Percentiles rank a stretch among this genome's conserved stretches.
phyloP scores from a whole-genome alignment of 2,329 filamentous ascomycete species.

The Colletotrichum truncatum region DNA sequence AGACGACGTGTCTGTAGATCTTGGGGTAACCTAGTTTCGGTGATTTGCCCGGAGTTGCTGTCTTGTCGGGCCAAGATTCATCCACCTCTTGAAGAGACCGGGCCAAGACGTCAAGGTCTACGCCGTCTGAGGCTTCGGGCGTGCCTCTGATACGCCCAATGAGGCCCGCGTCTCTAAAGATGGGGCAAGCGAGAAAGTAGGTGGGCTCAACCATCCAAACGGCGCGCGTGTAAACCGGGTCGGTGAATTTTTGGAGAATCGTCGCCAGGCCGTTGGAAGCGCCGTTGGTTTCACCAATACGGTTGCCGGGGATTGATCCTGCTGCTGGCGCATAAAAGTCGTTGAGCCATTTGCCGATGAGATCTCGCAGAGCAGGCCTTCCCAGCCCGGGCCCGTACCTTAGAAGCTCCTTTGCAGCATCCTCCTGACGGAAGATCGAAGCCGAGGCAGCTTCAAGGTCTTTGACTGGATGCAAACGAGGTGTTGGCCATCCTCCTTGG shows the following conservation, averaged over 20 bases:
- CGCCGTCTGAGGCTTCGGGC: slow-evolving; percentile 79
- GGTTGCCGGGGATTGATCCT: slow-evolving; percentile 50
- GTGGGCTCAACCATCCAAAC: slow-evolving; percentile 85
- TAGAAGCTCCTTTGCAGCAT: not conserved
- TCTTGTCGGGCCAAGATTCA: not conserved
- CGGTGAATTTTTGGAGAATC: slow-evolving; percentile 81
- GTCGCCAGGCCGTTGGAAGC: slow-evolving; percentile 84
- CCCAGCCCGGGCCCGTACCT: not conserved
- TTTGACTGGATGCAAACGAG: not conserved
- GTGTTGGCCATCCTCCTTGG: not conserved
- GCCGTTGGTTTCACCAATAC: slow-evolving; percentile 85
- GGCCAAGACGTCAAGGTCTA: slow-evolving; percentile 72
- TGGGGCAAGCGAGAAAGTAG: slow-evolving; percentile 82
- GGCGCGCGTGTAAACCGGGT: slow-evolving; percentile 76
- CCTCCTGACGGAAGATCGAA: not conserved
- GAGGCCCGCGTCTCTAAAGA: slow-evolving; percentile 50
- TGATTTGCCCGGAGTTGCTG: not conserved
- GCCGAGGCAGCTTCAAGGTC: not conserved
- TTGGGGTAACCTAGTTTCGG: slow-evolving; percentile 62
- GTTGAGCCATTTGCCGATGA: slow-evolving; percentile 74
- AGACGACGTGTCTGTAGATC: slow-evolving; percentile 87
- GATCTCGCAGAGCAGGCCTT: not conserved
- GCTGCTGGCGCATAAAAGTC: slow-evolving; percentile 59
- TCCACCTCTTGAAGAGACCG: slow-evolving; percentile 45
- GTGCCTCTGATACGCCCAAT: slow-evolving; percentile 68